phyloP scores from a whole-genome alignment of 2,329 filamentous ascomycete species.

The Zopfia rhizophila region DNA sequence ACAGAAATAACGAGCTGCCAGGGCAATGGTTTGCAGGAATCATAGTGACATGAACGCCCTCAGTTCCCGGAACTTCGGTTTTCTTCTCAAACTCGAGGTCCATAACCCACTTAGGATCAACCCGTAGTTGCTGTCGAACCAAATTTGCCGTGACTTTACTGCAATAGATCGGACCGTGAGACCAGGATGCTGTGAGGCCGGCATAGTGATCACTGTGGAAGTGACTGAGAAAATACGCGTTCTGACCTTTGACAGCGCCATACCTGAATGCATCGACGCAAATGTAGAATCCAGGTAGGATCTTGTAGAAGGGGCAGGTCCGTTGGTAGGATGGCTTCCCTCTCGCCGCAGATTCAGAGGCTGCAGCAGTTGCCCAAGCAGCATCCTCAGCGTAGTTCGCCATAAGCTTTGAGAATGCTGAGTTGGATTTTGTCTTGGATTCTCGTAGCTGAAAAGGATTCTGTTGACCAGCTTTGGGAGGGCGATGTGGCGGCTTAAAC shows the following conservation, averaged over 20 bases:
- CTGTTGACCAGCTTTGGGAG: conserved; percentile 81
- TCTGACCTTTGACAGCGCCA: conserved; percentile 89
- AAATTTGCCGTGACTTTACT: conserved; percentile 92
- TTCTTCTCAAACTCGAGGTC: conserved; percentile 85
- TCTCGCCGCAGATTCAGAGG: conserved; percentile 78
- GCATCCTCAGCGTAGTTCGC: conserved; percentile 87
- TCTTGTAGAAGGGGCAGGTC: conserved; percentile 98
- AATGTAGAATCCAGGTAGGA: conserved; percentile 90
- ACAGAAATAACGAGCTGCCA: conserved; percentile 91
- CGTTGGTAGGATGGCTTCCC: conserved; percentile 88
- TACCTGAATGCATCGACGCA: conserved; percentile 97
- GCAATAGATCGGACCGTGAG: conserved; percentile 95
- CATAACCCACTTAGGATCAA: conserved; percentile 86
- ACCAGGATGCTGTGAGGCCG: conserved; percentile 87
- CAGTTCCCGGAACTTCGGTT: conserved; percentile 81
- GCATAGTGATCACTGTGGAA: conserved; percentile 99
- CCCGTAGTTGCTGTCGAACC: conserved; percentile 84
- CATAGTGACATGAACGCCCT: conserved; percentile 90
- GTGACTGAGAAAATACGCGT: conserved; percentile 95
- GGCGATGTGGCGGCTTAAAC: conserved; percentile 72
- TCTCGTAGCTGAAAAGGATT: conserved; percentile 75
- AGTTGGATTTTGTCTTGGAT: conserved; percentile 54
- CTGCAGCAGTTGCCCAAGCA: conserved; percentile 89
- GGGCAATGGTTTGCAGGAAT: conserved; percentile 97
- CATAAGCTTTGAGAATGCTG: conserved; percentile 95